Percentiles rank a stretch among this genome's conserved stretches.
Conservation (phyloP, 306 rosid species). For the Ormosia emarginata region DNA sequence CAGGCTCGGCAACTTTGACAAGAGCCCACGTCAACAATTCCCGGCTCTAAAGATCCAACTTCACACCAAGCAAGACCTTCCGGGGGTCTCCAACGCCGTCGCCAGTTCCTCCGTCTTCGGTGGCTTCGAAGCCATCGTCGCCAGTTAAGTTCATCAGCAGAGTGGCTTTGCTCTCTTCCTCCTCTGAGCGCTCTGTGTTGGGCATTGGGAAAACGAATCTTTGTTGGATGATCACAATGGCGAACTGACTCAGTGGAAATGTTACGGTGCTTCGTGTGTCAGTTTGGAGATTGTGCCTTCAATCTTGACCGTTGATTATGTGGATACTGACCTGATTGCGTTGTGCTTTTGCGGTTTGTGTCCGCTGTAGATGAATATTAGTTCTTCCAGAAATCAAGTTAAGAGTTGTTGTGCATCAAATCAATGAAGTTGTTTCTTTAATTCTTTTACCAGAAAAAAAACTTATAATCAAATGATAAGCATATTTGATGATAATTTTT, state of each 20-base stretch:
- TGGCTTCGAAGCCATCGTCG: too few relatives aligned
- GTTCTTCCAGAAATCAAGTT: too few relatives aligned
- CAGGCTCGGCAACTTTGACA: slow-evolving; percentile 61
- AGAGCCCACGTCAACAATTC: slow-evolving; percentile 74
- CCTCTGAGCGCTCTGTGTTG: background rate
- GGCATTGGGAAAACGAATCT: slow-evolving; percentile 16
- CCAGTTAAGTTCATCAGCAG: slow-evolving; percentile 19
- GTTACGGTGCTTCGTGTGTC: background rate
- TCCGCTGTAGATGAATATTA: background rate
- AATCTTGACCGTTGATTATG: background rate
- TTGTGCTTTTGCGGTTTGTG: background rate
- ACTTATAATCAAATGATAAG: too few relatives aligned
- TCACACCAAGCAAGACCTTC: slow-evolving; percentile 57
- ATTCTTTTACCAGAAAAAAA: too few relatives aligned
- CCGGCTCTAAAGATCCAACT: slow-evolving; percentile 48
- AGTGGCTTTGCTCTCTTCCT: background rate
- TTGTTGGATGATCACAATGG: background rate
- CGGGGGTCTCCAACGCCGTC: background rate
- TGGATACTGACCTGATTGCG: background rate
- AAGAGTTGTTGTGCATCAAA: too few relatives aligned
- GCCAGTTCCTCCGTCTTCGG: too few relatives aligned
- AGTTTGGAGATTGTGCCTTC: background rate
- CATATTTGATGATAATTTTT: too few relatives aligned
- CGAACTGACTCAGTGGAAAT: background rate
- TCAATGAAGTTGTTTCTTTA: too few relatives aligned